Percentiles rank a stretch among this genome's conserved stretches.
phyloP scores from a whole-genome alignment of 371 early-diverging fungal genomes.

The Circinella umbellata region DNA sequence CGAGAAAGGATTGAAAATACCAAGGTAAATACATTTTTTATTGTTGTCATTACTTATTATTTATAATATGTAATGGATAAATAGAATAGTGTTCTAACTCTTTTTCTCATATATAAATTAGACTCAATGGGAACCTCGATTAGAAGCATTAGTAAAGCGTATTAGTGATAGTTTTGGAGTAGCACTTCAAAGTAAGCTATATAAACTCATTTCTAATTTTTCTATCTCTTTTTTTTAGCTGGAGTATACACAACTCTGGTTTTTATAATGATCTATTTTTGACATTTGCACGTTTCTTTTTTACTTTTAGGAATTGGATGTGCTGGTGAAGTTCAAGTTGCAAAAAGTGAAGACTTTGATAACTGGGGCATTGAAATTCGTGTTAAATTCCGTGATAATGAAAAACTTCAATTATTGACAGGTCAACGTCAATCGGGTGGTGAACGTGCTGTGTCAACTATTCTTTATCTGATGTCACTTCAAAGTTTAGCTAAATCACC shows the following conservation, averaged over 20 bases:
- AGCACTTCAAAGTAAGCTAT: slow-evolving; percentile 67
- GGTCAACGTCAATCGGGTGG: slow-evolving; percentile 98
- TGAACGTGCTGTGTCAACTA: slow-evolving; percentile 95
- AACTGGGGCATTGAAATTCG: slow-evolving; percentile 97
- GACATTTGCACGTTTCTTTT: neutral
- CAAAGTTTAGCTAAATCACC: slow-evolving; percentile 89
- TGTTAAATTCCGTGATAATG: slow-evolving; percentile 89
- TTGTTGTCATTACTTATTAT: too few relatives aligned
- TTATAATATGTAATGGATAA: too few relatives aligned
- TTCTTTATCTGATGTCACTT: slow-evolving; percentile 96
- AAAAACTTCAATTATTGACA: slow-evolving; percentile 86
- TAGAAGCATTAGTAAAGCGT: slow-evolving; percentile 58
- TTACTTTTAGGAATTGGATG: slow-evolving; percentile 72
- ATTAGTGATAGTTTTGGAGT: slow-evolving; percentile 76
- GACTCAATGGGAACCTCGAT: slow-evolving; percentile 71
- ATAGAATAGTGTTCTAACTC: too few relatives aligned
- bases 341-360: slow-evolving; percentile 79
- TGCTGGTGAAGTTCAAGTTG: slow-evolving; percentile 83
- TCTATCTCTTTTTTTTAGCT: too few relatives aligned
- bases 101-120: slow-evolving; percentile 15
- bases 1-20: slow-evolving; percentile 35
- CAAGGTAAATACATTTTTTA: slow-evolving; percentile 26
- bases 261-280: neutral
- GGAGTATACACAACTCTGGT: too few relatives aligned
- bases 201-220: too few relatives aligned